Base-by-base conservation (phyloP, 352 stramenopile species). In the Pythium dissimile region DNA sequence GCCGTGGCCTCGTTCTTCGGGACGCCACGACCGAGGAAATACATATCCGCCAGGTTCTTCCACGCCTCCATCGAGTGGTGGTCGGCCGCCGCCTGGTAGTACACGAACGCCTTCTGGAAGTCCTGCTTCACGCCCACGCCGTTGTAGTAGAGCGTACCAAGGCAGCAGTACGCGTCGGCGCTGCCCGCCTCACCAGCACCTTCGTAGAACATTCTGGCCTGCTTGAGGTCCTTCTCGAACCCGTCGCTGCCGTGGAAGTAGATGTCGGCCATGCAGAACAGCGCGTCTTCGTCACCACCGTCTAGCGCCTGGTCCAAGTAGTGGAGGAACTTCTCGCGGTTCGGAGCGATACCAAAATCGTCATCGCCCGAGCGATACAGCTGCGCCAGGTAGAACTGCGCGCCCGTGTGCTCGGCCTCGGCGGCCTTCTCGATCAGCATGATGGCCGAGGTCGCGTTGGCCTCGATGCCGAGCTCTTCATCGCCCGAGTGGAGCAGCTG, bases 21-120 rank as follows among this genome's bases (percentile, higher is more conserved):
- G 24, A 95, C 84, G 28, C 85, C 85, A 30, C 73, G 73, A 16
- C 85, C 85, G 16, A 83, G 61, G 21, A 72, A 82, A 60, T 95
- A 92, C 85, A 95, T 95, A 48, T 93, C 85, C 13, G 85, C 85
- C 6, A 95, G 71, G 62, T 93, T 95, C 65, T 95, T 92, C 85
- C 85, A 95, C 6, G 85, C 83, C 56, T 88, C 75, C 72, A 92
- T 88, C 38, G 83, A 94, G 69, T 93, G 68, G 31, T 71, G 74
- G 38, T 94, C 84, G 16, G 85, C 87, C 4, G 87, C 85, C 41
- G 89, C 82, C 62, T 95, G 84, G 62, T 94, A 96, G 62, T 90
- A 92, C 55, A 89, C 51, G 50, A 96, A 94, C 30, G 87, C 87
- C 62, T 81, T 80, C 49, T 86, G 59, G 49, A 75, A 94, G 62